Evolutionary conservation across 805 yeast species (phyloP), one percentile per base, ranked within the genome.

Genomic region (Yamadazyma akitaensis): DNA sequence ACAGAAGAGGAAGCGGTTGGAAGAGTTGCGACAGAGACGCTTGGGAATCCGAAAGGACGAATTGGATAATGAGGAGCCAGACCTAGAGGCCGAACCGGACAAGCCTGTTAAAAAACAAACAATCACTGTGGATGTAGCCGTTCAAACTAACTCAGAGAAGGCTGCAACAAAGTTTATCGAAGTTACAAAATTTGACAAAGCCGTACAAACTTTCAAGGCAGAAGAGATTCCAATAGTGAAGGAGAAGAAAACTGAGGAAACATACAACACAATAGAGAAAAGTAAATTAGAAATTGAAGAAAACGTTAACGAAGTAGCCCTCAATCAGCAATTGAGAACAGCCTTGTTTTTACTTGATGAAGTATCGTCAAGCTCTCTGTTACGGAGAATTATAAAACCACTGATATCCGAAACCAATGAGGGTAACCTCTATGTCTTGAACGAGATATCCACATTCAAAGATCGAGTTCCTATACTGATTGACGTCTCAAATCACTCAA

Each of bases 1-100:
- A 46, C 68, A 69, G 51, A 72, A 72, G 48, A 56, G 73, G 37
- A 70, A 63, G 55, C 58, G 76, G 48, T 50, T 60, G 16, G 56
- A 57, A 40, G 67, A 61, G 44, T 51, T 62, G 24, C 54, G 58
- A 45, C 50, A 31, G 37, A 55, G 50, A 42, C 41, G 65, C 33
- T 43, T 62, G 33, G 44, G 37, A 28, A 36, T 38, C 16, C 19
- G 30, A 6, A 39, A 26, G 17, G 36, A 40, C 8, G 16, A 40
- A 31, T n/a, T 6, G 4, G 33, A 28, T 8, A 21, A 18, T 30
- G 42, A n/a, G n/a, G 46, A 5, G 4, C 17, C 13, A 24, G 35
- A 21, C 9, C 7, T 8, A 2, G 31, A 5, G 5, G 25, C 16
- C 10, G 43, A 17, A 17, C 28, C n/a, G 2, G 28, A 13, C 8